Evolutionary conservation across 1,284 basidiomycete genomes (phyloP).

Genomic region (Apiotrichum domesticum): DNA sequence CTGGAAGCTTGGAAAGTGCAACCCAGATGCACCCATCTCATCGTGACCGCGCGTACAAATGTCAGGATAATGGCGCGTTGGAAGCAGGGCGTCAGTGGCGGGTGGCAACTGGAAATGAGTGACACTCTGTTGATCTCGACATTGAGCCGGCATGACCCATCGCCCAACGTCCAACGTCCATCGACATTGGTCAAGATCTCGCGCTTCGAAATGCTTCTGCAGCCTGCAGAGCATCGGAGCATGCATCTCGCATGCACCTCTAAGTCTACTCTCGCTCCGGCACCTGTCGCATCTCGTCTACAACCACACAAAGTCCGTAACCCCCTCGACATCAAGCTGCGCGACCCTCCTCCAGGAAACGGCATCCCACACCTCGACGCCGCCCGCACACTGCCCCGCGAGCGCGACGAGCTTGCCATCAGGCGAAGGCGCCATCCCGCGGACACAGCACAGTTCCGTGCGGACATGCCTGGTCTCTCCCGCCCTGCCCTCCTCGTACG

Average conservation of each 20-base stretch:
- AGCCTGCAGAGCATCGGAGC: too few relatives aligned
- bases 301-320: slow-evolving; percentile 40
- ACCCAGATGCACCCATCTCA: not conserved
- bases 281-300: slow-evolving; percentile 4
- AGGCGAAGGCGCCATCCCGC: slow-evolving; percentile 36
- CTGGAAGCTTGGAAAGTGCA: too few relatives aligned
- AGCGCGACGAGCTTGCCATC: slow-evolving; percentile 41
- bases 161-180: too few relatives aligned
- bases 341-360: slow-evolving; percentile 47
- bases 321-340: slow-evolving; percentile 57
- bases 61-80: too few relatives aligned
- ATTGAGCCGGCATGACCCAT: too few relatives aligned
- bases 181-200: too few relatives aligned
- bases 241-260: too few relatives aligned
- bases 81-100: too few relatives aligned
- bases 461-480: slow-evolving; percentile 31
- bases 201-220: too few relatives aligned
- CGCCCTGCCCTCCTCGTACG: slow-evolving; percentile 22
- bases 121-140: too few relatives aligned
- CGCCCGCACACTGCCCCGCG: slow-evolving; percentile 38
- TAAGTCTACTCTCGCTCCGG: too few relatives aligned
- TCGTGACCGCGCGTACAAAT: not conserved
- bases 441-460: slow-evolving; percentile 34
- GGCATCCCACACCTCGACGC: slow-evolving; percentile 41
- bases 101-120: too few relatives aligned